Base-by-base conservation (phyloP, 345 rosid species). In the Clarkia xantiana region DNA sequence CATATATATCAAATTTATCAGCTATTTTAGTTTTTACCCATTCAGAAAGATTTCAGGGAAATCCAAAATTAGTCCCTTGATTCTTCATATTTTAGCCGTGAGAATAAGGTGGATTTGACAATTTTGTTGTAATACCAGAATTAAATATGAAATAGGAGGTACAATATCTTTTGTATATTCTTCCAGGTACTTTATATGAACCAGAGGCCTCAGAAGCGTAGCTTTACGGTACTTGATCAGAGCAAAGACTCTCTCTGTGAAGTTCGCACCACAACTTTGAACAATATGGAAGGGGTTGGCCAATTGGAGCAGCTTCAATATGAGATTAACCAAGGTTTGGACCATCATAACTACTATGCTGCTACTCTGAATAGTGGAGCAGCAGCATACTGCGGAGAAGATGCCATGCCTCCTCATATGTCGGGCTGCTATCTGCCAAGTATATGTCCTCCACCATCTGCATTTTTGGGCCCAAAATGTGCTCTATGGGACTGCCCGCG, bases 401-500 rank as follows among this genome's bases (percentile, higher is more conserved):
- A 78, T 62, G 67, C 69, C 42, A 22, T 79, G 43, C 67, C 61
- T 60, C 76, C 60, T 60, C 76, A 79, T 53, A 59, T 77, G 58
- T 63, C 84, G 51, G 54, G 69, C 50, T 29, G 36, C 36, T 79
- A 76, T 60, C 62, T 83, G 23, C 85, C 86, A 42, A 72, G 79
- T 41, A 69, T 81, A 40, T 84, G 75, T 51, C 96, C 76, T 42
- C 95, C 95, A 12, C 89, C 94, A 13, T 77, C 96, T 54, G 99
- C 99, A 34, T 93, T 84, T 73, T 62, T 93, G 56, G 96, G 99
- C 45, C 96, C 99, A 12, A 93, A 80, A 66, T 93, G 99, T 67
- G 84, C 96, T 1, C 96, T 93, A 63, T 93, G 96, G 99, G 99
- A 91, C 67, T 91, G 98, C 49, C 85, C 96, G 15, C 72, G 98